Evolutionary conservation across 768 basidiomycete genomes (phyloP), one percentile per base, ranked within the genome.

Genomic region (Suillus subaureus): DNA sequence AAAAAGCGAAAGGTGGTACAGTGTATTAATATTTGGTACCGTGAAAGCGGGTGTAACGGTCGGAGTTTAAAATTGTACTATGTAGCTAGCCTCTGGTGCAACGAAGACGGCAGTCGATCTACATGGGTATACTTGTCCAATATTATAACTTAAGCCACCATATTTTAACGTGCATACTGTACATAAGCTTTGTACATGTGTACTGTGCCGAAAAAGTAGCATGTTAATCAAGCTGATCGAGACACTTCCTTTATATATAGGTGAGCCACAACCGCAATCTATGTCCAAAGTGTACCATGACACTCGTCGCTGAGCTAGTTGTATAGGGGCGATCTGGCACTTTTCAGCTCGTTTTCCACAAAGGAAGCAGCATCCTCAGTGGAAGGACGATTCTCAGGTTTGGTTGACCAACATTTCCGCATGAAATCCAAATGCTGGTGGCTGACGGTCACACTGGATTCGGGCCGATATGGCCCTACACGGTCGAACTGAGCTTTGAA

Each of bases 351-450:
- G 8, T 39, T 15, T 3, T 57, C n/a, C 2, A 57, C 23, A 39
- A 57, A 57, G 37, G 56, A 57, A 26, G 56, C 15, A 26, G 37
- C 56, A 39, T 57, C 23, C 15, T 8, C 15, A 26, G 16, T 57
- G 8, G 56, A 26, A 39, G 56, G 56, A 23, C 37, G 56, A 6
- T 5, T 3, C 23, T 26, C 15, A 26, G 56, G 56, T 23, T 57
- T 26, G 9, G n/a, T 3, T n/a, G 37, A 57, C 56, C 56, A 57
- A 39, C 56, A 57, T 23, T 16, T 26, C 23, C 37, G 37, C 56
- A 57, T 57, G 21, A 57, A 57, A 9, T 37, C 37, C 56, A 57
- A 26, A 39, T 57, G 56, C 8, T 26, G 56, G 13, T 37, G 56
- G 56, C 16, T 16, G 39, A 57, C 15, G 4, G 15, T 11, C 35